phyloP scores from a whole-genome alignment of 2,329 filamentous ascomycete genomes.

The Clonostachys byssicola region DNA sequence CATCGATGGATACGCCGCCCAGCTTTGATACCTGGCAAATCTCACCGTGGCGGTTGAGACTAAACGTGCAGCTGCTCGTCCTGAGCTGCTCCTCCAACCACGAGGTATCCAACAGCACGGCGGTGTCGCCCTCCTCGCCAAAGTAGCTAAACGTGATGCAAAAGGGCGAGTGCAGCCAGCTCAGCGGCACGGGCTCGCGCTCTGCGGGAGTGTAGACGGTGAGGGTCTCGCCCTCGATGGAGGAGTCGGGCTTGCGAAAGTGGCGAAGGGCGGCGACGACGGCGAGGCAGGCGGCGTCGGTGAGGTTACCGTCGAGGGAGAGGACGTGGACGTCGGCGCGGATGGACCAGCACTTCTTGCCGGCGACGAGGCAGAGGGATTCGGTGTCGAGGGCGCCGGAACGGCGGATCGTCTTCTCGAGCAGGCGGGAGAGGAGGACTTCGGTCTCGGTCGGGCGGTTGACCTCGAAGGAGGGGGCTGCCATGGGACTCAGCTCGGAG shows the following conservation, averaged over 20 bases:
- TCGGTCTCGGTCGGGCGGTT: slow-evolving; percentile 81
- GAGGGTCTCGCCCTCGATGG: slow-evolving; percentile 77
- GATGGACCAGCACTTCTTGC: slow-evolving; percentile 86
- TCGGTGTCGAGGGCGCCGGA: slow-evolving; percentile 93
- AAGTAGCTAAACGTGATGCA: slow-evolving; percentile 90
- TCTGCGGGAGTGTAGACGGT: slow-evolving; percentile 82
- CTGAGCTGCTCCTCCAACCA: slow-evolving; percentile 74
- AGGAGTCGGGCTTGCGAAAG: slow-evolving; percentile 86
- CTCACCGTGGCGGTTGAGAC: slow-evolving; percentile 85
- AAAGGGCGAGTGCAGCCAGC: slow-evolving; percentile 87
- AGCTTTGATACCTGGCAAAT: slow-evolving; percentile 90
- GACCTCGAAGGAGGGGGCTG: slow-evolving; percentile 83
- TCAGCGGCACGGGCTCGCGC: slow-evolving; percentile 83
- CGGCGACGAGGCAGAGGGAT: slow-evolving; percentile 88
- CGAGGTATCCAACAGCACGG: slow-evolving; percentile 68
- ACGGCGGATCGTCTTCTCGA: slow-evolving; percentile 91
- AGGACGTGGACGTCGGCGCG: slow-evolving; percentile 90
- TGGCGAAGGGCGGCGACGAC: slow-evolving; percentile 86
- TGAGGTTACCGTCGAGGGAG: slow-evolving; percentile 84
- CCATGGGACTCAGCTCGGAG: slow-evolving; percentile 89
- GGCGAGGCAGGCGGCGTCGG: slow-evolving; percentile 82
- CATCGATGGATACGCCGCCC: slow-evolving; percentile 79
- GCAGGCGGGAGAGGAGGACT: slow-evolving; percentile 77
- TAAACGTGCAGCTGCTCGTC: slow-evolving; percentile 72
- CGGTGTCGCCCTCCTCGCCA: slow-evolving; percentile 60